These are phyloP conservation scores for Diaporthe sp. DNA, from an alignment of 2,329 filamentous ascomycete species.

Conservation along the genomic window DNA sequence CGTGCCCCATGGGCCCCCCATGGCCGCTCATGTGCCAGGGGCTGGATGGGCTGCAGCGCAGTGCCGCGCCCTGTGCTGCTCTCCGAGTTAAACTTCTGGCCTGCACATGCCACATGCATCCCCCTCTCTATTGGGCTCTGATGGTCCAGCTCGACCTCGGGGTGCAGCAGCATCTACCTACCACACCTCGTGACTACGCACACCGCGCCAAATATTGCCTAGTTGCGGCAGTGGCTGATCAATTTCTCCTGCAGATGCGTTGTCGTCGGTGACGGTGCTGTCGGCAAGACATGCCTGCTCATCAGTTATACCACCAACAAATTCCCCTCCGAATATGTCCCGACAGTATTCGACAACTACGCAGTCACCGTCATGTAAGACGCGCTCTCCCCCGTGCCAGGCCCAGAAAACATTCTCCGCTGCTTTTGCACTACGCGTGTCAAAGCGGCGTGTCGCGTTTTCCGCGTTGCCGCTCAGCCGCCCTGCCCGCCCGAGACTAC, in stretches of 20 bases:
- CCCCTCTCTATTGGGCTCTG: constrained; percentile 28
- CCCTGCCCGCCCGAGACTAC: constrained; percentile 12
- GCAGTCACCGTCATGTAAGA: constrained; percentile 99
- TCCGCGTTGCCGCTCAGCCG: constrained; percentile 3
- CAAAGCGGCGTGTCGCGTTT: constrained; percentile 36
- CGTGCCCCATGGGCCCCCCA: neutral
- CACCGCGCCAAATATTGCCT: constrained; percentile 24
- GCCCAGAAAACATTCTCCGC: constrained; percentile 37
- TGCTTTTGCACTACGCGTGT: constrained; percentile 38
- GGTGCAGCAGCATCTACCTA: constrained; percentile 33
- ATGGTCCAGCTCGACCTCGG: constrained; percentile 26
- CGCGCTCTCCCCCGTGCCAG: constrained; percentile 39
- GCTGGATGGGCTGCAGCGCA: constrained; percentile 14
- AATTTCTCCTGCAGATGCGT: constrained; percentile 79
- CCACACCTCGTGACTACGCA: constrained; percentile 27
- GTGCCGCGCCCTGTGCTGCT: constrained; percentile 25
- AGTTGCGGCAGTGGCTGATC: constrained; percentile 40
- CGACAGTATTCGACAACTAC: constrained; percentile 99
- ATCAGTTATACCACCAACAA: constrained; percentile 99
- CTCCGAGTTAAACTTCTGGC: constrained; percentile 27
- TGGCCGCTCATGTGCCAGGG: constrained; percentile 26
- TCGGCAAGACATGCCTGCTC: constrained; percentile 98
- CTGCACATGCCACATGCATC: constrained; percentile 29
- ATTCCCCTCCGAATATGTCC: constrained; percentile 99
- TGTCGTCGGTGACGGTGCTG: constrained; percentile 98